Evolutionary conservation across 805 yeast species (phyloP).

Genomic region (Wickerhamomyces alni): DNA sequence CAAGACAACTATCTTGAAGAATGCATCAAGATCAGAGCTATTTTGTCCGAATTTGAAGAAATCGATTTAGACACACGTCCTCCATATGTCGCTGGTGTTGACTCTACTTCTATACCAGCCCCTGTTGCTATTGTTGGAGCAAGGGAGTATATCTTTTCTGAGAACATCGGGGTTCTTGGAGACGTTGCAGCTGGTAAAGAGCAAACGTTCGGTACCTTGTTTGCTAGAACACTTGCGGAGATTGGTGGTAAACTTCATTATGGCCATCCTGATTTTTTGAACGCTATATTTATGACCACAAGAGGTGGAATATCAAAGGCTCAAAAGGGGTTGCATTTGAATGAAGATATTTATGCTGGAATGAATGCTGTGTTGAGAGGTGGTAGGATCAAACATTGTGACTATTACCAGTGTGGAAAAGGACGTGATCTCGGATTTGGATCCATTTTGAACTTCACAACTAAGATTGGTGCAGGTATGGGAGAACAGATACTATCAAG

Average conservation of each 20-base stretch:
- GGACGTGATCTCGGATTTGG: conserved; percentile 95
- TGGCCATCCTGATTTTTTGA: conserved; percentile 94
- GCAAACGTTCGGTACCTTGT: conserved; percentile 93
- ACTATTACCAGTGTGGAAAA: conserved; percentile 93
- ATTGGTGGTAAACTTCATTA: conserved; percentile 93
- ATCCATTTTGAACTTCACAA: conserved; percentile 86
- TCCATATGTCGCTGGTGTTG: conserved; percentile 57
- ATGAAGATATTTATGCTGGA: conserved; percentile 95
- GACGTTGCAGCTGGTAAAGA: conserved; percentile 98
- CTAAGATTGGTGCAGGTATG: conserved; percentile 98
- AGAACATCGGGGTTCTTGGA: conserved; percentile 86
- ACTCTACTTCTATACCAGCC: conserved; percentile 27
- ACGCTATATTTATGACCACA: conserved; percentile 87
- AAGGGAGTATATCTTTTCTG: conserved; percentile 90
- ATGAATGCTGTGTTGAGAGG: conserved; percentile 87
- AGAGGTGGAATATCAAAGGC: conserved; percentile 96
- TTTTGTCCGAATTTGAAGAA: conserved; percentile 89
- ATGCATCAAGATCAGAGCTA: conserved; percentile 83
- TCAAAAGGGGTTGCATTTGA: conserved; percentile 86
- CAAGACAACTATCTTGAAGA: conserved; percentile 95
- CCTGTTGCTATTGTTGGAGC: conserved; percentile 95
- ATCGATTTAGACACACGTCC: conserved; percentile 42
- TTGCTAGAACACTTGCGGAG: conserved; percentile 88
- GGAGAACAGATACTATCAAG: conserved; percentile 92
- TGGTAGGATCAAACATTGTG: conserved; percentile 92